A percentile compares a stretch with the other conserved stretches of the same genome.
phyloP scores from a whole-genome alignment of 306 rosid species.

The Boehmeria nivea region DNA sequence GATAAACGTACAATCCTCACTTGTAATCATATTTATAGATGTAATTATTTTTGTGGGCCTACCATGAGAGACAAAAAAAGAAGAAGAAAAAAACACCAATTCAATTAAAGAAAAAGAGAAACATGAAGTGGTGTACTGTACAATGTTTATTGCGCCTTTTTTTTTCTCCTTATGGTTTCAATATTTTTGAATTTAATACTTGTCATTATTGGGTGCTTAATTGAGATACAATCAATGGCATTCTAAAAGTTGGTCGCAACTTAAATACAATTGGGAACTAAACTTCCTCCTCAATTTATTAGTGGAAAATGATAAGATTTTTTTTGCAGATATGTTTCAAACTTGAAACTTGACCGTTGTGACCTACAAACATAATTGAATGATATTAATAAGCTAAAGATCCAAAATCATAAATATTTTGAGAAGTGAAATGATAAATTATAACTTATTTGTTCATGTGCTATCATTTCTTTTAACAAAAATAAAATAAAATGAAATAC shows the following conservation, averaged over 20 bases:
- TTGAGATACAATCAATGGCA: slow-evolving; percentile 12
- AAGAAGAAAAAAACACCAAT: not conserved
- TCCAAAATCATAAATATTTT: too few species aligned
- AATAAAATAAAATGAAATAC: too few species aligned
- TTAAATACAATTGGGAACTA: too few species aligned
- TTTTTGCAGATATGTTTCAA: not conserved
- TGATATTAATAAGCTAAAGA: too few species aligned
- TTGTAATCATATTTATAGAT: not conserved
- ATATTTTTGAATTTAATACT: slow-evolving; percentile 8
- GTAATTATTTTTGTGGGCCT: slow-evolving; percentile 7
- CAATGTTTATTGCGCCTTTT: not conserved
- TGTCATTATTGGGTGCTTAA: slow-evolving; percentile 2
- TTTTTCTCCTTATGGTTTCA: not conserved
- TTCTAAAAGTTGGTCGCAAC: slow-evolving; percentile 3
- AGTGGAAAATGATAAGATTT: slow-evolving; percentile 1
- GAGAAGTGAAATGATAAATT: too few species aligned
- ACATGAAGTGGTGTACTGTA: not conserved
- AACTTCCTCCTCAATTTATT: too few species aligned
- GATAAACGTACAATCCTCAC: not conserved
- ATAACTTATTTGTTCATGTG: too few species aligned
- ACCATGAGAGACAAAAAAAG: not conserved
- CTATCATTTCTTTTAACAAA: too few species aligned
- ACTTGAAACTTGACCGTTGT: slow-evolving; percentile 8
- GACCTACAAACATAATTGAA: not conserved
- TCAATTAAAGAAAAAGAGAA: slow-evolving; percentile 5